Conservation (phyloP, 2,329 filamentous ascomycete species). For the Penicillium occitanis region DNA sequence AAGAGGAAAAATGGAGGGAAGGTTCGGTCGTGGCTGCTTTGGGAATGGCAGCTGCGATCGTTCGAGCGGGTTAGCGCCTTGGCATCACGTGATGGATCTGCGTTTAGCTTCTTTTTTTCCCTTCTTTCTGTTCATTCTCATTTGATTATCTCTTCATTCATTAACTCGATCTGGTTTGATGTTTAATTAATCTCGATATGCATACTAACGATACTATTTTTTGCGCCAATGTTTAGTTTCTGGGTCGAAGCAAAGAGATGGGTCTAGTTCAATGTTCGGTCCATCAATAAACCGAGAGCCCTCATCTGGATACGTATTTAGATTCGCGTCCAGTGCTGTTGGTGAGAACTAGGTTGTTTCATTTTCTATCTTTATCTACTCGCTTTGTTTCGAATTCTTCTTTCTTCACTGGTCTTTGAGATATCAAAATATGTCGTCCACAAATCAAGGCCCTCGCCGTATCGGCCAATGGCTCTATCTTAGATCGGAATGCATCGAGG, state of each 20-base stretch:
- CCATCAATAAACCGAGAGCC: constrained; percentile 12
- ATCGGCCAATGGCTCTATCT: constrained; percentile 73
- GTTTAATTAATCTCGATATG: neutral
- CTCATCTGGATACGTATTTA: neutral
- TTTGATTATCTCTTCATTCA: neutral
- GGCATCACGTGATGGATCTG: constrained; percentile 12
- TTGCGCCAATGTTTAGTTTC: neutral
- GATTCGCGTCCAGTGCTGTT: neutral
- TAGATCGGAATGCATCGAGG: constrained; percentile 63
- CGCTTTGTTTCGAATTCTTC: neutral
- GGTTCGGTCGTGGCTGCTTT: constrained; percentile 7
- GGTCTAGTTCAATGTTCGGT: constrained; percentile 3
- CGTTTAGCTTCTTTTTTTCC: constrained; percentile 3
- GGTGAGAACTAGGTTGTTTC: neutral
- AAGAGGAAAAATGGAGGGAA: neutral
- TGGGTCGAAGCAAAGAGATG: neutral
- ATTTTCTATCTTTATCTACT: neutral
- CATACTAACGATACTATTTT: neutral
- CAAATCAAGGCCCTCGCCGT: constrained; percentile 35
- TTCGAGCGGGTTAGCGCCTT: constrained; percentile 6
- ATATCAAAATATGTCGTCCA: neutral
- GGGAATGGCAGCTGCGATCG: constrained; percentile 8
- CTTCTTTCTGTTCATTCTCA: neutral
- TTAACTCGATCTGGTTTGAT: neutral
- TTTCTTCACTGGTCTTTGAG: neutral